These are phyloP conservation scores for Clavispora asparagi DNA, from an alignment of 805 yeast species.

Conservation along the genomic window DNA sequence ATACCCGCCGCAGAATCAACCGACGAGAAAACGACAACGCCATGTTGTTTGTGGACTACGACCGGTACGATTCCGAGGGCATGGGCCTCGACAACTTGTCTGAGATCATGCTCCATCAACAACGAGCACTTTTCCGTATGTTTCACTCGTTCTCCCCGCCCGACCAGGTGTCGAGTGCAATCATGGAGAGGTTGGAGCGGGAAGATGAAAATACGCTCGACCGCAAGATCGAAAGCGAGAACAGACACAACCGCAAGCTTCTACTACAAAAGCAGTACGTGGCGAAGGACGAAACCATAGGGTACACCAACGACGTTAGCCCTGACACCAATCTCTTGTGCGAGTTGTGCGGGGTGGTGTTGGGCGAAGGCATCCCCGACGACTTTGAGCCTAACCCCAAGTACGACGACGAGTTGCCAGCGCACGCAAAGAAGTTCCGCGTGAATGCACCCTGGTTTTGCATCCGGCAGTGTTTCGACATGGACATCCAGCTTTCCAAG, in stretches of 20 bases:
- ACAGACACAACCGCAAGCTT: constrained; percentile 23
- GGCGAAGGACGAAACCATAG: constrained; percentile 18
- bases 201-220: constrained; percentile 36
- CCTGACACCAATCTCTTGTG: constrained; percentile 30
- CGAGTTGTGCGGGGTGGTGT: constrained; percentile 61
- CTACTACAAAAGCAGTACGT: constrained; percentile 24
- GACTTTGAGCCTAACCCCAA: constrained; percentile 36
- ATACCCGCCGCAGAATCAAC: constrained; percentile 5
- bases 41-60: neutral
- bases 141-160: constrained; percentile 2
- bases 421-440: constrained; percentile 20
- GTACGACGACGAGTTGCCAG: constrained; percentile 23
- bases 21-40: constrained; percentile 4
- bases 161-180: constrained; percentile 18
- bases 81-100: constrained; percentile 2
- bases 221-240: constrained; percentile 26
- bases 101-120: constrained; percentile 6
- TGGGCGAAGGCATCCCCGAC: constrained; percentile 71
- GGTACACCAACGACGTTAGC: constrained; percentile 28
- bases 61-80: neutral
- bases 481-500: constrained; percentile 57
- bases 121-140: constrained; percentile 3
- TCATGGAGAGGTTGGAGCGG: constrained; percentile 36
- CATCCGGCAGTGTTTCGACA: constrained; percentile 39
- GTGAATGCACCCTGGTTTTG: constrained; percentile 68